Percentiles rank a stretch among this genome's conserved stretches.
Evolutionary conservation across 129 eudicot genomes (phyloP).

Genomic region (Ambrosia trifida): DNA sequence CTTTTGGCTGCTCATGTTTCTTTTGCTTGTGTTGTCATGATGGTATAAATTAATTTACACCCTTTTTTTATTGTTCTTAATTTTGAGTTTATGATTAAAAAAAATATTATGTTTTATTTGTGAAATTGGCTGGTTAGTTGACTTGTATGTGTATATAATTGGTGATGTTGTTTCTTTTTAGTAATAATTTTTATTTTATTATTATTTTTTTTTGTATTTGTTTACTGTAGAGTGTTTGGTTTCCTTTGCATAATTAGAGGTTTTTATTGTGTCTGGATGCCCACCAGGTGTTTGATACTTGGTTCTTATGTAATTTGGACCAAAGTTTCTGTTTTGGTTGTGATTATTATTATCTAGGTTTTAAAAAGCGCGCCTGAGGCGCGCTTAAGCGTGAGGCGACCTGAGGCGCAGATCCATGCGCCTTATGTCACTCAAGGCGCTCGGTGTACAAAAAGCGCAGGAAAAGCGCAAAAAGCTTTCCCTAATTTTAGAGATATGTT

Average conservation of each 20-base stretch:
- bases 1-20: constrained; percentile 69
- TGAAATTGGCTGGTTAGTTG: constrained; percentile 16
- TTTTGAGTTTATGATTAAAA: background rate
- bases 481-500: background rate
- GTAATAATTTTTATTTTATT: background rate
- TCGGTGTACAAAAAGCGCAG: no score
- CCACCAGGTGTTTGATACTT: constrained; percentile 19
- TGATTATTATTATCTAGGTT: no score
- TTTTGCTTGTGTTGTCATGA: constrained; percentile 49
- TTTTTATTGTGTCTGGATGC: constrained; percentile 4
- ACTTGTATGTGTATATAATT: background rate
- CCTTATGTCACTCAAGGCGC: no score
- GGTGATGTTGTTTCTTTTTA: background rate
- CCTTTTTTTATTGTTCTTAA: background rate
- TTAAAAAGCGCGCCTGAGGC: no score
- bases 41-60: constrained; percentile 39
- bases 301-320: constrained; percentile 15
- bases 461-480: no score
- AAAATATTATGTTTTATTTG: constrained; percentile 8
- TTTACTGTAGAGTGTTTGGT: background rate
- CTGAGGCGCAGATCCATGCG: no score
- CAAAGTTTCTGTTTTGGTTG: constrained; percentile 9
- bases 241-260: constrained; percentile 4
- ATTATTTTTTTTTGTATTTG: constrained; percentile 2
- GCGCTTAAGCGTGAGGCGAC: no score